Base-by-base conservation (phyloP, 768 basidiomycete species). In the Leccinum disarticulatum region DNA sequence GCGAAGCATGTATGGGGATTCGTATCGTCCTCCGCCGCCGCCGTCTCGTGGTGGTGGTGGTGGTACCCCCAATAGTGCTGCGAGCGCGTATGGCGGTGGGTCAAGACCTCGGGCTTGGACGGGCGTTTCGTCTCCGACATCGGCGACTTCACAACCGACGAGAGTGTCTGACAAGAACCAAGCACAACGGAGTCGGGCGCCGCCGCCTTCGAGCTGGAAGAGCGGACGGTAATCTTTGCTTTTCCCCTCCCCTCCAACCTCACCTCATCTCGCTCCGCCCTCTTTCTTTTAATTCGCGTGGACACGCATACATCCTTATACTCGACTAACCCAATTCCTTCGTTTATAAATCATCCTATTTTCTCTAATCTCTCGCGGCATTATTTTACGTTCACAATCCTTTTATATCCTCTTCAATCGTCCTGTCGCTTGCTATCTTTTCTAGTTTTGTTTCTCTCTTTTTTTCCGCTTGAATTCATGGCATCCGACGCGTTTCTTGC, bases 1-100 rank as follows among this genome's bases (percentile, higher is more conserved):
- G 47, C 80, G 81, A 64, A 91, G 87, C 65, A 85, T 82, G 51
- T 91, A 91, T 65, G 91, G 89, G 13, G 88, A 88, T 60, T 70
- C 80, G 8, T 84, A 86, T 67, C 82, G 83, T 8, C 77, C 81
- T 2, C 58, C 68, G 6, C 46, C 65, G 31, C 57, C 68, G 7
- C 47, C 65, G 15, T 63, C 73, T 33, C 69, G 62, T n/a, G 51
- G 60, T 5, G 13, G 17, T 41, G 41, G 54, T 7, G 60, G 56
- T 7, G 60, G 56, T 35, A 58, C n/a, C 7, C 61, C 63, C 5
- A 60, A 28, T 22, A 63, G 68, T 49, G 17, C 66, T 15, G 60
- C 63, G 25, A 68, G 67, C 43, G 54, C 65, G 15, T 58, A 70
- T 52, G 68, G 65, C 5, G 63, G 70, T 22, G 17, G 57, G 11